These are phyloP conservation scores for Aspergillus asperescens DNA, from an alignment of 495 filamentous ascomycete genomes.

Conservation along the genomic window DNA sequence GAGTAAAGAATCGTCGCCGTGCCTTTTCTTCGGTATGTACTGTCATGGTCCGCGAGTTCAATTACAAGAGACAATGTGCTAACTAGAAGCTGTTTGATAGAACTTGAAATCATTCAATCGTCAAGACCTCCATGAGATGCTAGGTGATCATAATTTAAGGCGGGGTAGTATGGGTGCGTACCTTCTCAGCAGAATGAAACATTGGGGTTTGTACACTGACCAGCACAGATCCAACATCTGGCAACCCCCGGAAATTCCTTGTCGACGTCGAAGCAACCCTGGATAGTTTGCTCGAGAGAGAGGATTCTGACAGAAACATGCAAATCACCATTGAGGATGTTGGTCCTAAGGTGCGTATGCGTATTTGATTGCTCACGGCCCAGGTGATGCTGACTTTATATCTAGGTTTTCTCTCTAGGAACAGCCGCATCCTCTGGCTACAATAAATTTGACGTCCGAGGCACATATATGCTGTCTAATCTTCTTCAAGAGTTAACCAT, in stretches of 20 bases:
- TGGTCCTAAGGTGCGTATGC: conserved; percentile 76
- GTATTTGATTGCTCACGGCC: background rate
- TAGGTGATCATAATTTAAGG: conserved; percentile 33
- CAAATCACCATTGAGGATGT: conserved; percentile 96
- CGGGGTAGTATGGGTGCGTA: conserved; percentile 47
- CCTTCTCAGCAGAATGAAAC: background rate
- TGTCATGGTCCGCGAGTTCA: background rate
- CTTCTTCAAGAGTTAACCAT: conserved; percentile 89
- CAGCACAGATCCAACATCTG: conserved; percentile 44
- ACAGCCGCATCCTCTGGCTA: conserved; percentile 83
- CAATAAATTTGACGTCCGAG: conserved; percentile 78
- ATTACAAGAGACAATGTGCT: background rate
- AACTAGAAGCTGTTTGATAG: conserved; percentile 15
- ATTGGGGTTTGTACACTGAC: conserved; percentile 11
- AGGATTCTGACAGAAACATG: conserved; percentile 86
- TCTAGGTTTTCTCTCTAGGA: conserved; percentile 68
- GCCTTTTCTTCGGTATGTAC: conserved; percentile 46
- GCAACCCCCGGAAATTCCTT: conserved; percentile 61
- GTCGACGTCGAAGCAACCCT: conserved; percentile 74
- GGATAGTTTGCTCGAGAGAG: conserved; percentile 62
- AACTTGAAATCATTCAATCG: conserved; percentile 34
- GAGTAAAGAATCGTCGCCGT: conserved; percentile 35
- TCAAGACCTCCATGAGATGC: conserved; percentile 32
- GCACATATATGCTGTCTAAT: conserved; percentile 94
- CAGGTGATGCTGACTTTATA: background rate